These are phyloP conservation scores for Melianthus villosus DNA, from an alignment of 441 rosid species.

Conservation along the genomic window DNA sequence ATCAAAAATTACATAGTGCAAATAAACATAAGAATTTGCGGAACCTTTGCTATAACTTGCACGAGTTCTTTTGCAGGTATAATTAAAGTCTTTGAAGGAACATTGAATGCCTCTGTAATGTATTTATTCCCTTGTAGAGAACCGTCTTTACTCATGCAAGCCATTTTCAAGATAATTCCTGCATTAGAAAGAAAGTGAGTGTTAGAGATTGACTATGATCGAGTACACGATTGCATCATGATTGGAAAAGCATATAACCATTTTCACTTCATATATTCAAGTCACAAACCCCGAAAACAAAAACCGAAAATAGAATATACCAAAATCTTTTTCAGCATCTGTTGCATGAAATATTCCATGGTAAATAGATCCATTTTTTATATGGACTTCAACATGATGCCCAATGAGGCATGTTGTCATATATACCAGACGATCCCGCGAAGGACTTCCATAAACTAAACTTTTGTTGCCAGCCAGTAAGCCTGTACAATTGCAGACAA, in stretches of 20 bases:
- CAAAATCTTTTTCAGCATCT: constrained; percentile 62
- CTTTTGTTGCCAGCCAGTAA: constrained; percentile 22
- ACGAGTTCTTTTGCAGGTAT: constrained; percentile 75
- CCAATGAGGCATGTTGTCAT: constrained; percentile 55
- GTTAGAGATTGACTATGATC: constrained; percentile 8
- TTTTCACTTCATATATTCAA: no score
- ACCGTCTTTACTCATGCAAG: constrained; percentile 57
- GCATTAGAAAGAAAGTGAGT: constrained; percentile 15
- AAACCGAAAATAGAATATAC: constrained; percentile 33
- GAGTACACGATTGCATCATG: constrained; percentile 1
- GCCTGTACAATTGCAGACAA: constrained; percentile 19
- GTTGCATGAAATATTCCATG: constrained; percentile 70
- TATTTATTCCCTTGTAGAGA: constrained; percentile 39
- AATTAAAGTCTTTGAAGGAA: constrained; percentile 48
- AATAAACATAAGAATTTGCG: no score
- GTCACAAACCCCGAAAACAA: no score
- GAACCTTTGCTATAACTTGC: constrained; percentile 85
- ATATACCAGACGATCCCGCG: constrained; percentile 57
- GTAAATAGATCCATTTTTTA: constrained; percentile 69
- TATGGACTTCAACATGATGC: constrained; percentile 72
- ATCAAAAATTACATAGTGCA: no score
- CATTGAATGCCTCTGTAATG: constrained; percentile 41
- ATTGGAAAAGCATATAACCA: not conserved
- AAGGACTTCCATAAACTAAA: constrained; percentile 33
- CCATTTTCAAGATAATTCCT: constrained; percentile 84